These are phyloP conservation scores for Diaporthe sp. DNA, from an alignment of 2,329 filamentous ascomycete species.

Conservation along the genomic window DNA sequence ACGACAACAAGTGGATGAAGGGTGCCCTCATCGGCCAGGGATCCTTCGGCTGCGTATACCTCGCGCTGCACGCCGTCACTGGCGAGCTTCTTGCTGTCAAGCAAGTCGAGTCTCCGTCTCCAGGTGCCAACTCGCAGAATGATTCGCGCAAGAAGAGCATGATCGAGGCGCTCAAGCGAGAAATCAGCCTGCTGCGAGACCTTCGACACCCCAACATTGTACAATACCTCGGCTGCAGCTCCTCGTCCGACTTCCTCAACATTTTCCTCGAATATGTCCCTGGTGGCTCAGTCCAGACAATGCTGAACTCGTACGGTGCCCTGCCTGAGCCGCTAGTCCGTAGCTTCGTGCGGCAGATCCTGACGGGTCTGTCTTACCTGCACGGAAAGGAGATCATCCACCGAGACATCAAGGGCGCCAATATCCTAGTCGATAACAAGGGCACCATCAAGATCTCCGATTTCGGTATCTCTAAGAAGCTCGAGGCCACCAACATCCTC, in stretches of 20 bases:
- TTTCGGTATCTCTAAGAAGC: slow-evolving; percentile 98
- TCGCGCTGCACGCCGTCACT: slow-evolving; percentile 94
- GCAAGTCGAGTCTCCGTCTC: slow-evolving; percentile 90
- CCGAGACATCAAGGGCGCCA: slow-evolving; percentile 98
- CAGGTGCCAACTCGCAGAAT: slow-evolving; percentile 81
- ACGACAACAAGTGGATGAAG: slow-evolving; percentile 99
- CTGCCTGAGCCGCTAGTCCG: slow-evolving; percentile 93
- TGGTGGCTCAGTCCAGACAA: slow-evolving; percentile 95
- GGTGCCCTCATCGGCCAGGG: slow-evolving; percentile 96
- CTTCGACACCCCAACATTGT: slow-evolving; percentile 98
- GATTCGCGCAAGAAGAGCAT: slow-evolving; percentile 97
- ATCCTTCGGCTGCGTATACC: slow-evolving; percentile 95
- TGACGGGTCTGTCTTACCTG: slow-evolving; percentile 91
- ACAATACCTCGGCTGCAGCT: slow-evolving; percentile 95
- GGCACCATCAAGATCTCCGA: slow-evolving; percentile 99
- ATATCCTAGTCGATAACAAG: slow-evolving; percentile 99
- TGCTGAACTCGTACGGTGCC: slow-evolving; percentile 98
- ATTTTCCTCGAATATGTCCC: slow-evolving; percentile 99
- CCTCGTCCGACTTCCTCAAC: slow-evolving; percentile 91
- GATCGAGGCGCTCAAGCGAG: slow-evolving; percentile 96
- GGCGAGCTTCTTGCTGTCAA: slow-evolving; percentile 98
- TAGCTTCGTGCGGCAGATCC: slow-evolving; percentile 96
- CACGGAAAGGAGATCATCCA: slow-evolving; percentile 97
- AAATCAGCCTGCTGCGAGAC: slow-evolving; percentile 93
- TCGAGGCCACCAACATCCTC: slow-evolving; percentile 90